A percentile compares a stretch with the other conserved stretches of the same genome.
Evolutionary conservation across 108 stramenopile species (phyloP).

Genomic region (Fragilaria crotonensis): DNA sequence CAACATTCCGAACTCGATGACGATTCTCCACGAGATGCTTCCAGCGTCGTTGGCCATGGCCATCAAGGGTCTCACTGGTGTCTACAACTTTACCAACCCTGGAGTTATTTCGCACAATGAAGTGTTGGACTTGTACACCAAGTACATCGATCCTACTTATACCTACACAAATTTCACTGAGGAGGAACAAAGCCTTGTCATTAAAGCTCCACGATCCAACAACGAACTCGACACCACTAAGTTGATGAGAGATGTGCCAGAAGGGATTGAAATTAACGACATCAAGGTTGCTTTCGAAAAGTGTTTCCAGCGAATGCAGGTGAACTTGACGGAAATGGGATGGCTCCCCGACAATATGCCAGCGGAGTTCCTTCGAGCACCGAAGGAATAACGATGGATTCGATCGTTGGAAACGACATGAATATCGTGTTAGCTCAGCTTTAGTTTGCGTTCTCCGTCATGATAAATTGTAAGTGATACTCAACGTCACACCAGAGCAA

Average conservation of each 20-base stretch:
- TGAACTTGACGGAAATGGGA: conserved; percentile 81
- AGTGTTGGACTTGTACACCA: conserved; percentile 94
- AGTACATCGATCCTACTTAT: conserved; percentile 97
- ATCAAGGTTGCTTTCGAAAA: conserved; percentile 86
- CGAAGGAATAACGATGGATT: conserved; percentile 2
- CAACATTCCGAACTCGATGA: conserved; percentile 99
- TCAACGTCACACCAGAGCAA: too few species aligned
- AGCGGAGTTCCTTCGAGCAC: conserved; percentile 26
- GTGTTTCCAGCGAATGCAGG: conserved; percentile 94
- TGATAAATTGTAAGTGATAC: too few species aligned
- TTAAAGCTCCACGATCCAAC: conserved; percentile 96
- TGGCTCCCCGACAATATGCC: conserved; percentile 69
- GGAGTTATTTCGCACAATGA: conserved; percentile 99
- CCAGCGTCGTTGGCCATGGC: conserved; percentile 93
- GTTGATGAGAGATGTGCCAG: conserved; percentile 88
- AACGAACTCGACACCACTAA: conserved; percentile 97
- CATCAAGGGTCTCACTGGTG: conserved; percentile 82
- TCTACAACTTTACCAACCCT: conserved; percentile 99
- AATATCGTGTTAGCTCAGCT: too few species aligned
- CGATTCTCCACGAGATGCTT: conserved; percentile 94
- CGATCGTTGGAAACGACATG: too few species aligned
- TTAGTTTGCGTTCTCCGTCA: too few species aligned
- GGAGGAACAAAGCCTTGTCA: conserved; percentile 88
- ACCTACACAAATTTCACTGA: conserved; percentile 94
- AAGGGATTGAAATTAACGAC: conserved; percentile 82